A percentile compares a stretch with the other conserved stretches of the same genome.
These are phyloP conservation scores for Hibiscus syriacus DNA, from an alignment of 345 rosid species.

Conservation along the genomic window DNA sequence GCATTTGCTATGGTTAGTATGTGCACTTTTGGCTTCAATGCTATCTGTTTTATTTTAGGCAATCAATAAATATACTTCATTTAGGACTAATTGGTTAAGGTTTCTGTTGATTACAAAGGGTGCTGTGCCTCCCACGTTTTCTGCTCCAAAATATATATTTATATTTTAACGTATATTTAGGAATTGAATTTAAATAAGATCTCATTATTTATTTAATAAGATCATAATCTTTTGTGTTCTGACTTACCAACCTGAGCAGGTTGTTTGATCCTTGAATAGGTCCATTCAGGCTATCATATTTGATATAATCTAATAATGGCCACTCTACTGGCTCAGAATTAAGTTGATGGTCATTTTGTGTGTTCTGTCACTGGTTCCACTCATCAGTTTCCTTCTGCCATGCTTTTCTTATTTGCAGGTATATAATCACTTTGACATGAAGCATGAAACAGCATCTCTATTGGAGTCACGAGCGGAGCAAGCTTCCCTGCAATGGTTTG, in stretches of 20 bases:
- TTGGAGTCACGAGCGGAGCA: conserved; percentile 77
- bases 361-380: not conserved
- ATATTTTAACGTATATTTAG: not conserved
- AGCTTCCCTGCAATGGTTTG: conserved; percentile 74
- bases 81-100: not conserved
- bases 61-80: not conserved
- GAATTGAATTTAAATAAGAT: not conserved
- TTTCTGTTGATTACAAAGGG: not conserved
- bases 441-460: conserved; percentile 87
- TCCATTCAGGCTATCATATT: not conserved
- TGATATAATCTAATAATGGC: not conserved
- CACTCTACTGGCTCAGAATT: not conserved
- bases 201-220: not conserved
- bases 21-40: not conserved
- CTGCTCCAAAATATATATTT: not conserved
- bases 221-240: not conserved
- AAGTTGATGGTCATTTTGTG: not conserved
- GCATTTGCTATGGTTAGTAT: conserved; percentile 84
- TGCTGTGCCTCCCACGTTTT: not conserved
- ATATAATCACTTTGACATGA: conserved; percentile 93
- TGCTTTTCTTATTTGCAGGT: conserved; percentile 46
- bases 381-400: not conserved
- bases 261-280: not conserved
- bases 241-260: not conserved
- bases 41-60: not conserved